phyloP scores from a whole-genome alignment of 75 land plant genomes.

The Azolla pinnata region DNA sequence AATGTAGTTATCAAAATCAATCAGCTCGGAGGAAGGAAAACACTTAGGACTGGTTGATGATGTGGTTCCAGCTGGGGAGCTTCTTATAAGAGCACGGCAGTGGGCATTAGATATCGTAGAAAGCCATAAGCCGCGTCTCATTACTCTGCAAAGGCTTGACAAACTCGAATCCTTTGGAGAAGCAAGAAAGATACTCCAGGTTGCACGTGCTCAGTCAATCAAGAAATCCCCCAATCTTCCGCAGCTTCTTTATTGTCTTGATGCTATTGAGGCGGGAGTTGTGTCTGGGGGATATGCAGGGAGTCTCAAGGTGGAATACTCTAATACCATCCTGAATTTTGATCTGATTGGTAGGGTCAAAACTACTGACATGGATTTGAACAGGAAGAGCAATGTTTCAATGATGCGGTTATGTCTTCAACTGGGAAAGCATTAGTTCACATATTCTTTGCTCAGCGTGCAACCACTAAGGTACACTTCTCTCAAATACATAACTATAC shows the following conservation, averaged over 20 bases:
- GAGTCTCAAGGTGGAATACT: slow-evolving; percentile 46
- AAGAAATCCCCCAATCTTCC: slow-evolving; percentile 60
- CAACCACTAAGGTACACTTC: slow-evolving; percentile 63
- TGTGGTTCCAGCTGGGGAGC: slow-evolving; percentile 47
- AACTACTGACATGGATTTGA: neutral
- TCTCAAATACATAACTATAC: no score
- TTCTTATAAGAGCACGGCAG: slow-evolving; percentile 47
- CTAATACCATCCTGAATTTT: neutral
- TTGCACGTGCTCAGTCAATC: slow-evolving; percentile 61
- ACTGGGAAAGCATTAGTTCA: slow-evolving; percentile 71
- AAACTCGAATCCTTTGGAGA: slow-evolving; percentile 71
- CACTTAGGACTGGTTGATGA: slow-evolving; percentile 77
- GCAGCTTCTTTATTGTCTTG: slow-evolving; percentile 74
- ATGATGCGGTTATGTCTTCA: slow-evolving; percentile 44
- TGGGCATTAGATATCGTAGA: slow-evolving; percentile 91
- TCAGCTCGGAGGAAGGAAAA: slow-evolving; percentile 66
- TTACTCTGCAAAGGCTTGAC: slow-evolving; percentile 61
- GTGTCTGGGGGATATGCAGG: slow-evolving; percentile 84
- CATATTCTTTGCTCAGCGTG: slow-evolving; percentile 74
- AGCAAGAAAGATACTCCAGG: slow-evolving; percentile 53
- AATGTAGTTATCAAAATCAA: slow-evolving; percentile 76
- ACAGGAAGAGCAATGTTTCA: slow-evolving; percentile 60
- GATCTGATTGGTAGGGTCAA: neutral
- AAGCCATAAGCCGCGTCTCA: slow-evolving; percentile 70
- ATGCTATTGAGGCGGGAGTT: slow-evolving; percentile 89